Evolutionary conservation across 2,329 filamentous ascomycete species (phyloP).

Genomic region (Fusarium metavorans): DNA sequence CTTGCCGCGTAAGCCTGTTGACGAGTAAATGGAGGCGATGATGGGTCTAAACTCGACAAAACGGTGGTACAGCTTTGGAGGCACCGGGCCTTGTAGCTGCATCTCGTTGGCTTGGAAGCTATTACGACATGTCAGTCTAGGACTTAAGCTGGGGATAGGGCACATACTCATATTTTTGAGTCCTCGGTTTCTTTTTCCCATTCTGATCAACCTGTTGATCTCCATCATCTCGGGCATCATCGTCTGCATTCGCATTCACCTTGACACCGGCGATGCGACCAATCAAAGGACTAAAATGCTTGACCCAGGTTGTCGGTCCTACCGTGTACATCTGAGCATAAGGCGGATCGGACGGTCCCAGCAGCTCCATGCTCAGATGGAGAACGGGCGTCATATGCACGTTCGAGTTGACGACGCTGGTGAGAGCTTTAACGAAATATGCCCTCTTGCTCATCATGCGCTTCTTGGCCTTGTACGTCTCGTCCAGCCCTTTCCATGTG

Average conservation of each 20-base stretch:
- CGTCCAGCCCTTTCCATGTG: conserved; percentile 74
- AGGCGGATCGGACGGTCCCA: conserved; percentile 79
- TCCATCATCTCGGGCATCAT: conserved; percentile 50
- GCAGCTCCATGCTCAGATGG: conserved; percentile 79
- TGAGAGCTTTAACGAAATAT: conserved; percentile 78
- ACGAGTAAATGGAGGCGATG: conserved; percentile 88
- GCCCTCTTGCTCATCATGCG: conserved; percentile 88
- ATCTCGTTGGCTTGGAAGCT: conserved; percentile 95
- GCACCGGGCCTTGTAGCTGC: conserved; percentile 86
- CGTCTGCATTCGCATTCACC: conserved; percentile 69
- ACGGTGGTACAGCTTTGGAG: conserved; percentile 84
- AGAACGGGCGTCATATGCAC: conserved; percentile 78
- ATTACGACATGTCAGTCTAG: conserved; percentile 21
- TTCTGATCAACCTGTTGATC: conserved; percentile 37
- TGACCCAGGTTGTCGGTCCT: conserved; percentile 80
- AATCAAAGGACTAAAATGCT: conserved; percentile 90
- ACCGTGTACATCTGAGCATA: conserved; percentile 82
- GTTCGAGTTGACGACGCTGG: conserved; percentile 70
- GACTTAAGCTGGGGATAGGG: neutral
- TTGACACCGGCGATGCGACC: conserved; percentile 82
- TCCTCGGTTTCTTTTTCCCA: conserved; percentile 60
- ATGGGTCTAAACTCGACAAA: conserved; percentile 95
- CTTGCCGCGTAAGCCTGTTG: conserved; percentile 80
- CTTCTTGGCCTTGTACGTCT: conserved; percentile 81
- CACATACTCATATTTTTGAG: conserved; percentile 82